Evolutionary conservation across 2,329 filamentous ascomycete species (phyloP).

Genomic region (Lanzia echinophila): DNA sequence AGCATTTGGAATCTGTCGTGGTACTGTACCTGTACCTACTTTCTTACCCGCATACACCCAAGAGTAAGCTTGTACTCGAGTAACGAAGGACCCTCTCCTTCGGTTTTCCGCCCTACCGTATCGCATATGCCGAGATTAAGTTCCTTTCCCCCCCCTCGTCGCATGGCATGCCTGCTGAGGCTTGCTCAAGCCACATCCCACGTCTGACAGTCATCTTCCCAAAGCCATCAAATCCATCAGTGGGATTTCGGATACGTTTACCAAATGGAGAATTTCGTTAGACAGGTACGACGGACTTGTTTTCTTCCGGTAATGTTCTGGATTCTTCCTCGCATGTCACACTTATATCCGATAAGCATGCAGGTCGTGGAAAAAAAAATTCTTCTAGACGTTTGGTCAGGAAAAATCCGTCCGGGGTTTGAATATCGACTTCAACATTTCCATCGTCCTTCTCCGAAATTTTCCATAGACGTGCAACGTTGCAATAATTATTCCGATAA

Average conservation of each 20-base stretch:
- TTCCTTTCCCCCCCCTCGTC: background rate
- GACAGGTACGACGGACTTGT: background rate
- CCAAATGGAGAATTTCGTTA: background rate
- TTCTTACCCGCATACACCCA: background rate
- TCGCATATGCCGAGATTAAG: background rate
- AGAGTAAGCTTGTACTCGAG: background rate
- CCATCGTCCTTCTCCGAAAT: background rate
- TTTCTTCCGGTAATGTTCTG: slow-evolving; percentile 1
- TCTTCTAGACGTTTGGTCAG: background rate
- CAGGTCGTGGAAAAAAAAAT: background rate
- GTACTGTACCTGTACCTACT: background rate
- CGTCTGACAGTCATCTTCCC: background rate
- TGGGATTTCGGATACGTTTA: background rate
- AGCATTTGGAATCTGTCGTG: background rate
- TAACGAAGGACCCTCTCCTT: background rate
- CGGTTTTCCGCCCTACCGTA: background rate
- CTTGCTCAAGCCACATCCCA: slow-evolving; percentile 6
- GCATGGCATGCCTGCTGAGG: slow-evolving; percentile 1
- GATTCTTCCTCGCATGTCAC: background rate
- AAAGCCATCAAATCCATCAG: background rate
- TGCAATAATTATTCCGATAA: background rate
- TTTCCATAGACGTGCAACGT: background rate
- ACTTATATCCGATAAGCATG: background rate
- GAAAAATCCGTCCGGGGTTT: too few species aligned
- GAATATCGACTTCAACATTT: background rate